These are phyloP conservation scores for Stentor coeruleus DNA, from an alignment of 73 alveolate genomes.

Conservation along the genomic window DNA sequence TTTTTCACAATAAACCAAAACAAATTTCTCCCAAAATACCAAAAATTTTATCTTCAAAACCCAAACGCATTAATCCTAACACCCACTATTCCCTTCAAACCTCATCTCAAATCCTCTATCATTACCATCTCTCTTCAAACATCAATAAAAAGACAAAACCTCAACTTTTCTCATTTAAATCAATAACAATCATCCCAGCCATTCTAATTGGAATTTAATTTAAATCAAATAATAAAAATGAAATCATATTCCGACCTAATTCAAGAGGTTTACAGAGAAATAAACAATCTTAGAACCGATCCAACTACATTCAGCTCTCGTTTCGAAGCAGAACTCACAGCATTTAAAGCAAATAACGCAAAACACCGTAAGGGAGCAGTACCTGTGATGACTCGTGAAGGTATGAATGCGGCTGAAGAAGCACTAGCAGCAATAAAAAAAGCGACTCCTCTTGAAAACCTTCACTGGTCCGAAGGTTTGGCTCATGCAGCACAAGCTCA, in stretches of 20 bases:
- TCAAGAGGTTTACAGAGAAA: constrained; percentile 11
- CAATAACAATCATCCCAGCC: too few species aligned
- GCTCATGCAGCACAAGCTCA: constrained; percentile 75
- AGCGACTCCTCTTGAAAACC: constrained; percentile 38
- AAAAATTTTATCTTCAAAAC: too few species aligned
- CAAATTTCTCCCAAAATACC: too few species aligned
- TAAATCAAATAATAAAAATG: constrained; percentile 2
- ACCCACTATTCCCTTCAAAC: too few species aligned
- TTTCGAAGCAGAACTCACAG: background rate
- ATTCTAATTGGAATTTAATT: too few species aligned
- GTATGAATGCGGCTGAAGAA: constrained; percentile 25
- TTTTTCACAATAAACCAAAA: too few species aligned
- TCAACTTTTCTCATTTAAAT: too few species aligned
- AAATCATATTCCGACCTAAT: background rate
- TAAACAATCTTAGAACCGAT: background rate
- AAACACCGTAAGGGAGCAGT: constrained; percentile 23
- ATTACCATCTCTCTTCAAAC: too few species aligned
- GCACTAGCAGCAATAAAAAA: constrained; percentile 33
- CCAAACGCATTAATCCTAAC: too few species aligned
- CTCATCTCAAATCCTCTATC: too few species aligned
- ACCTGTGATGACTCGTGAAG: constrained; percentile 24
- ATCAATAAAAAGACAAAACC: too few species aligned
- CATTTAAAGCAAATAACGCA: constrained; percentile 5
- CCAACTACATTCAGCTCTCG: background rate
- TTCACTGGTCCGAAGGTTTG: constrained; percentile 54